These are phyloP conservation scores for Malus hybrid DNA, from an alignment of 331 rosid species.

Conservation along the genomic window DNA sequence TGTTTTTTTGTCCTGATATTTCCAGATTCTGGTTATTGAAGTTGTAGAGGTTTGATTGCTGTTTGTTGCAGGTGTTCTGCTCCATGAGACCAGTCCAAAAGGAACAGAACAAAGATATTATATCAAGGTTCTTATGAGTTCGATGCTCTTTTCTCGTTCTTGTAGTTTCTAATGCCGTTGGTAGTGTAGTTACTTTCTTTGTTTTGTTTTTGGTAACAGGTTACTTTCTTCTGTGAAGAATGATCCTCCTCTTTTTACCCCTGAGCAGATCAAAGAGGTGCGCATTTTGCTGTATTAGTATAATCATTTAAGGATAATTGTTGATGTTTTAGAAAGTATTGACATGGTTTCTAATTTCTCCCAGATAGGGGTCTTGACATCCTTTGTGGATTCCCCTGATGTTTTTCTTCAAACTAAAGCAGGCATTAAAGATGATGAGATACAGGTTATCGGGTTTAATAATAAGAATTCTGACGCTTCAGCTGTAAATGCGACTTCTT, in stretches of 20 bases:
- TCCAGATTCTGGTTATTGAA: neutral
- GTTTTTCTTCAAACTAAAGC: slow-evolving; percentile 11
- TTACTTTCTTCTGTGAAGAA: slow-evolving; percentile 53
- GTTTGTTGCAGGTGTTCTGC: slow-evolving; percentile 46
- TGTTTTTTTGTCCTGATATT: neutral
- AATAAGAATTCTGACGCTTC: slow-evolving; percentile 18
- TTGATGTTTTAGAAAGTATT: slow-evolving; percentile 22
- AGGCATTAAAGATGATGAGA: slow-evolving; percentile 24
- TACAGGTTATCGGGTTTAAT: slow-evolving; percentile 12
- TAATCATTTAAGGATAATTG: neutral
- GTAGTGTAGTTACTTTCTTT: slow-evolving; percentile 11
- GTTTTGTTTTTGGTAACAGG: slow-evolving; percentile 37
- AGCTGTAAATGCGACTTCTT: slow-evolving; percentile 24
- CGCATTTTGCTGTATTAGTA: slow-evolving; percentile 14
- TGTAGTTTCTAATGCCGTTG: neutral
- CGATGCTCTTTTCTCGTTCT: neutral
- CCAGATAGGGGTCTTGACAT: slow-evolving; percentile 60
- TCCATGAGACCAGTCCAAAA: slow-evolving; percentile 42
- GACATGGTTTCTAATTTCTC: slow-evolving; percentile 7
- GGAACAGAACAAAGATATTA: slow-evolving; percentile 34
- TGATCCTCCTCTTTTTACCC: slow-evolving; percentile 37
- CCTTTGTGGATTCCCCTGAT: slow-evolving; percentile 29
- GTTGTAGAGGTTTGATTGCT: neutral
- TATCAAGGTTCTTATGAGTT: slow-evolving; percentile 42
- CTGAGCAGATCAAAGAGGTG: slow-evolving; percentile 67